A percentile compares a stretch with the other conserved stretches of the same genome.
These are phyloP conservation scores for Wallacemonas sp. DNA, from an alignment of 208 protist genomes.

Conservation along the genomic window DNA sequence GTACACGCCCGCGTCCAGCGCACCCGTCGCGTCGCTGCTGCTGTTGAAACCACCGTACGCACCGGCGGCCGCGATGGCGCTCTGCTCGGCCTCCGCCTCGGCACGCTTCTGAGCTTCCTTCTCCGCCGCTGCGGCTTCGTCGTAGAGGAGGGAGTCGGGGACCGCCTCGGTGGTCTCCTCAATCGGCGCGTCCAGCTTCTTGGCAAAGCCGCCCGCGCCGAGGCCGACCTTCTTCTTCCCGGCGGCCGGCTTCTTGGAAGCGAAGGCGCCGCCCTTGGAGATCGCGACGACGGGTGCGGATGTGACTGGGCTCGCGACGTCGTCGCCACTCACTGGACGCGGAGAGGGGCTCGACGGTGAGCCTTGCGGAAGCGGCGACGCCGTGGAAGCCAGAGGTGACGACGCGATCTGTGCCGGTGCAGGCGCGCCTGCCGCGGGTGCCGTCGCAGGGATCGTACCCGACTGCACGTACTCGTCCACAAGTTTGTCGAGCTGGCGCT, in stretches of 20 bases:
- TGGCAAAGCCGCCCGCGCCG: conserved; percentile 27
- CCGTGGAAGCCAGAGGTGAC: neutral
- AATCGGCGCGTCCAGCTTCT: conserved; percentile 19
- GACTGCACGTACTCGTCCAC: conserved; percentile 46
- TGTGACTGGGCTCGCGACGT: conserved; percentile 20
- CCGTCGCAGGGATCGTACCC: conserved; percentile 2
- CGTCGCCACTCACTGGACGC: conserved; percentile 13
- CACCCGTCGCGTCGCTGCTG: neutral
- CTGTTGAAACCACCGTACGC: neutral
- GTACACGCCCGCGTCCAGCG: conserved; percentile 6
- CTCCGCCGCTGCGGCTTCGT: conserved; percentile 22
- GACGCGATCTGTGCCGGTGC: neutral
- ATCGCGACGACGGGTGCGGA: conserved; percentile 31
- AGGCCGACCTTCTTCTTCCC: conserved; percentile 56
- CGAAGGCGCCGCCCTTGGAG: conserved; percentile 26
- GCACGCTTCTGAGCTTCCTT: conserved; percentile 26
- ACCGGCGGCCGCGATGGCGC: neutral
- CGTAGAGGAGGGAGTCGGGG: conserved; percentile 56
- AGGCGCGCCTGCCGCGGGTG: neutral
- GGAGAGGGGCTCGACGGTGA: neutral
- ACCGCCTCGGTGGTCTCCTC: conserved; percentile 58
- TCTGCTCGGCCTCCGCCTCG: conserved; percentile 20
- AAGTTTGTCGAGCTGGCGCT: conserved; percentile 63
- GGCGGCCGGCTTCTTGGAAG: conserved; percentile 11
- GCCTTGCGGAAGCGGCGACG: neutral